Evolutionary conservation across 352 stramenopile genomes (phyloP), one percentile per base, ranked within the genome.

Genomic region (Phytophthora quininea): DNA sequence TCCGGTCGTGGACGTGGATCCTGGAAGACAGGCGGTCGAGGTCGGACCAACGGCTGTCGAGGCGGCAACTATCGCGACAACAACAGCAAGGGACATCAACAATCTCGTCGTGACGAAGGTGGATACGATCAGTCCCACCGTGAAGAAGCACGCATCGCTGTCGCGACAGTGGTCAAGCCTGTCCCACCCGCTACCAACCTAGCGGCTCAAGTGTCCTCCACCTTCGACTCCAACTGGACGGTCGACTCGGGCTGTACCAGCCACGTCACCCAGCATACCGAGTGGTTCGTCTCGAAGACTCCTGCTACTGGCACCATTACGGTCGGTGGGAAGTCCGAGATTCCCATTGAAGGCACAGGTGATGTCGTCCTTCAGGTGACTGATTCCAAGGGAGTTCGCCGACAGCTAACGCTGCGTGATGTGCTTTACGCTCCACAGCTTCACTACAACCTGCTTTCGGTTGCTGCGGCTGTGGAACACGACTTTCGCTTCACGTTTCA

Each of bases 361-460:
- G 53, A 68, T 40, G 9, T 58, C 2, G 10, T 37, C 0, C 32
- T 68, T 4, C 0, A 62, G 2, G 45, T 59, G 0, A 12, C 27
- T 2, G 51, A 56, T 27, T 55, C 24, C 27, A 46, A 8, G 15
- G 59, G 51, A 1, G 40, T 8, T 1, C 14, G 10, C 0, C 58
- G 50, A 7, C 14, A 32, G 9, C 30, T 60, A 4, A 43, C 54
- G 2, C 42, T 64, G 15, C 8, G 49, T 19, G 50, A 64, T 19
- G 47, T 64, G 11, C 38, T 64, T 0, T 69, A 51, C 15, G 54
- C 52, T 0, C 62, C 62, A 0, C 45, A 63, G 4, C 43, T 64
- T n/a, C 55, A 70, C 48, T 56, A 64, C 27, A 70, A 64, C n/a
- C 31, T 70, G 4, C 43, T 70, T 0, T 54, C 60, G 35, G 10